phyloP scores from a whole-genome alignment of 2,329 filamentous ascomycete species.

The Neonectria magnoliae region DNA sequence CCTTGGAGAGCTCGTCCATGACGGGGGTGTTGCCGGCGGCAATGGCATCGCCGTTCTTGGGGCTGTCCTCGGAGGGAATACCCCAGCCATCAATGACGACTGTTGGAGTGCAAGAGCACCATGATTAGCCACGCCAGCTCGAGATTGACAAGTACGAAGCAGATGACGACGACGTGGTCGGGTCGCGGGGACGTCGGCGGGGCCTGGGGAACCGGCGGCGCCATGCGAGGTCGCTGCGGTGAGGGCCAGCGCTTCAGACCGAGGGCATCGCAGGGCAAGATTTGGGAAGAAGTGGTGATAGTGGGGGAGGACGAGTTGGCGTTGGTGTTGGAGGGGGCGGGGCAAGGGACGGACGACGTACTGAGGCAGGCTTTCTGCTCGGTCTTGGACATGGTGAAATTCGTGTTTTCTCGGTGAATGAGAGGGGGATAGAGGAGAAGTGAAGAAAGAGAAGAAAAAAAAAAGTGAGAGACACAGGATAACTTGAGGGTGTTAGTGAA shows the following conservation, averaged over 20 bases:
- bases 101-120: conserved; percentile 63
- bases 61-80: conserved; percentile 81
- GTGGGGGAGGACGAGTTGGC: conserved; percentile 13
- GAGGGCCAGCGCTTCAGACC: conserved; percentile 27
- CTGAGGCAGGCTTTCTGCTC: conserved; percentile 71
- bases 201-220: conserved; percentile 28
- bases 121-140: conserved; percentile 69
- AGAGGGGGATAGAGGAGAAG: conserved; percentile 27
- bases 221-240: conserved; percentile 35
- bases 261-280: conserved; percentile 33
- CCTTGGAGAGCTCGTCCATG: conserved; percentile 92
- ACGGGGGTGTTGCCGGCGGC: conserved; percentile 90
- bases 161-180: conserved; percentile 56
- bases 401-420: conserved; percentile 23
- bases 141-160: conserved; percentile 65
- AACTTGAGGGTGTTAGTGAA: conserved; percentile 28
- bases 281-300: conserved; percentile 1
- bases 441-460: conserved; percentile 27
- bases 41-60: conserved; percentile 93
- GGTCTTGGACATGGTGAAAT: conserved; percentile 60
- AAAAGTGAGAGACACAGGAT: conserved; percentile 22
- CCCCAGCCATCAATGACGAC: conserved; percentile 99
- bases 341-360: conserved; percentile 56
- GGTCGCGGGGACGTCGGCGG: conserved; percentile 29
- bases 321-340: conserved; percentile 38